Percentiles rank a stretch among this genome's conserved stretches.
These are phyloP conservation scores for Colletotrichum higginsianum DNA, from an alignment of 2,329 filamentous ascomycete genomes.

Conservation along the genomic window DNA sequence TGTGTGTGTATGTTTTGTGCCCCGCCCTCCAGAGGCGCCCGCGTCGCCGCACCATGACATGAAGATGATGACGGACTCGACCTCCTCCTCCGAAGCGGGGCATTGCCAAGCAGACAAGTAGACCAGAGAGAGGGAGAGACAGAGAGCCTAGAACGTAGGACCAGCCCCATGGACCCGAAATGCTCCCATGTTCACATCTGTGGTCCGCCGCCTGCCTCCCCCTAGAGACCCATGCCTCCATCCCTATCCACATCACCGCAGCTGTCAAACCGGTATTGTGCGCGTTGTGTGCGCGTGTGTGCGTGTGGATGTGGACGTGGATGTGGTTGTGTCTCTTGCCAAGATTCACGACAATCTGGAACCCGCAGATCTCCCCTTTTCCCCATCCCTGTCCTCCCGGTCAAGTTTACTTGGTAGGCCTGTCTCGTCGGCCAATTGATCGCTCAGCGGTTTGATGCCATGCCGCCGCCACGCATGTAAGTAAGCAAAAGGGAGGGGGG, in stretches of 20 bases:
- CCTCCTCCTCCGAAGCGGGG: constrained; percentile 22
- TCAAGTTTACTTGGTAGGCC: neutral
- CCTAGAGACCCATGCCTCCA: neutral
- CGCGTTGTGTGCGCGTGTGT: neutral
- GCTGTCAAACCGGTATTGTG: constrained; percentile 27
- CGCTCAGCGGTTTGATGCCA: neutral
- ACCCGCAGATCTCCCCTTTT: neutral
- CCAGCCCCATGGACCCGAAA: neutral
- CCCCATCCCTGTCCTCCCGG: no score
- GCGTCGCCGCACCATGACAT: constrained; percentile 34
- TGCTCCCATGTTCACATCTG: neutral
- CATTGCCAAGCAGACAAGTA: neutral
- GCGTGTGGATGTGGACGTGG: no score
- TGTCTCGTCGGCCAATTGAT: neutral
- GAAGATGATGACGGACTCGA: constrained; percentile 23
- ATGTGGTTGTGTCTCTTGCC: neutral
- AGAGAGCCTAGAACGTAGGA: constrained; percentile 23
- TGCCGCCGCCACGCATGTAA: no score
- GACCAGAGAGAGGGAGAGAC: no score
- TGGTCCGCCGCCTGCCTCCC: no score
- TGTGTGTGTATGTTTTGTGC: no score
- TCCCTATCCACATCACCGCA: neutral
- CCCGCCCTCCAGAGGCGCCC: neutral
- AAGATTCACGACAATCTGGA: neutral
- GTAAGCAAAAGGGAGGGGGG: neutral